phyloP scores from a whole-genome alignment of 2,329 filamentous ascomycete genomes.

The Penicillium janthinellum region DNA sequence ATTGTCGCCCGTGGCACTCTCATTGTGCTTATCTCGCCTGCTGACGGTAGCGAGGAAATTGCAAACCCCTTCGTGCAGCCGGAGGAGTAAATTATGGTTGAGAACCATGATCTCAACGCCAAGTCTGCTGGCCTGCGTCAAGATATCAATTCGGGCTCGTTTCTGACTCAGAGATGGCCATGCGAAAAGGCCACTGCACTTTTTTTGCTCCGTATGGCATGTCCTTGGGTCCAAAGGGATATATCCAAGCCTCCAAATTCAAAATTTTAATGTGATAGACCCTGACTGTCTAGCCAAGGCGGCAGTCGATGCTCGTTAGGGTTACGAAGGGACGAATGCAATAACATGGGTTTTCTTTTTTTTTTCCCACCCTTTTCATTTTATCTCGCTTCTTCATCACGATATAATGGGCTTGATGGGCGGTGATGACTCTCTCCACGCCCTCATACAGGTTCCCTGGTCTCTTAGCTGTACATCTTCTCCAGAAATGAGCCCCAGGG shows the following conservation, averaged over 20 bases:
- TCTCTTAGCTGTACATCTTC: no score
- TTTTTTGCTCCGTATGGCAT: background rate
- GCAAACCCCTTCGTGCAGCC: conserved; percentile 84
- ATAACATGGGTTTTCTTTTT: conserved; percentile 69
- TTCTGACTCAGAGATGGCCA: background rate
- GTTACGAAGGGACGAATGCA: conserved; percentile 60
- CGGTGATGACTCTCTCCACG: background rate
- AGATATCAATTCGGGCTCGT: background rate
- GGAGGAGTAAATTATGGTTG: conserved; percentile 57
- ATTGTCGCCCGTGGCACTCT: conserved; percentile 90
- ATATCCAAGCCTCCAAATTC: background rate
- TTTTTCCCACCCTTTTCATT: conserved; percentile 11
- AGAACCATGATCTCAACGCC: background rate
- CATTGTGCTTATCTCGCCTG: conserved; percentile 86
- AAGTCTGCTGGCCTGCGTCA: background rate
- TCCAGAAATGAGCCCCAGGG: no score
- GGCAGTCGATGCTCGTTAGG: conserved; percentile 20
- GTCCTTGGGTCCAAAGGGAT: background rate
- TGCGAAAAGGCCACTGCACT: background rate
- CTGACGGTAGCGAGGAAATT: conserved; percentile 94
- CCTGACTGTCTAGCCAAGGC: conserved; percentile 9
- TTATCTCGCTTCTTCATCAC: background rate
- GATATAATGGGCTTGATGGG: conserved; percentile 4
- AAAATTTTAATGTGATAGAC: conserved; percentile 9
- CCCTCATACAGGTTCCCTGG: no score